Base-by-base conservation (phyloP, 768 basidiomycete species). In the Porphyrellus cyaneotinctus region DNA sequence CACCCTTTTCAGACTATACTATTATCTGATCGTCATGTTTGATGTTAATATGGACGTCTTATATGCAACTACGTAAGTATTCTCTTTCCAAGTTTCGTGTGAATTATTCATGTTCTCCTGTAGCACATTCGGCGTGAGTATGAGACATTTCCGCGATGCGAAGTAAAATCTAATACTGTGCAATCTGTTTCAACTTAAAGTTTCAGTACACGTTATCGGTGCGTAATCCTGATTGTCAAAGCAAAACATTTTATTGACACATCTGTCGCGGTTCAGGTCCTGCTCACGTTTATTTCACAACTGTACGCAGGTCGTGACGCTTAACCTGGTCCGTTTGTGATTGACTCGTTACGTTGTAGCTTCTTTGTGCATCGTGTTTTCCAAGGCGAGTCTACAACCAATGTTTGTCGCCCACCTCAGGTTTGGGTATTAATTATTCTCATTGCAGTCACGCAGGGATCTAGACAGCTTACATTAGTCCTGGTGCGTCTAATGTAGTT, bases 91-190 rank as follows among this genome's bases (percentile, higher is more conserved):
- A 10, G 5, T 6, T 15, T 6, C 2, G 12, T 22, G 9, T 12
- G 32, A 18, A 18, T 31, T 31, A 24, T 47, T 60, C 38, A 65
- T 43, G 3, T 30, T 22, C 47, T 37, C 35, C 12, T 41, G 6
- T 11, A 69, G 68, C 26, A 51, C 65, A 23, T 69, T 69, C 41
- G 70, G 69, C 35, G 68, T 69, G 49, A 63, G 68, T 65, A 2
- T 31, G 11, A n/a, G 12, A 9, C 2, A n/a, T 33, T 42, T 32
- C 37, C 23, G 47, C n/a, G 22, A 32, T 31, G 9, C 2, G 3
- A 13, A 11, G 23, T 15, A 12, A 23, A 12, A 23, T 24, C 33
- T 58, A 30, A 52, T 54, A 45, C 11, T 32, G 7, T 26, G 18
- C n/a, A n/a, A 41, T 43, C 6, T 18, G 24, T 31, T 44, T 45